Evolutionary conservation across 176 grass and related monocot species (phyloP).

Genomic region (Carex pumila): DNA sequence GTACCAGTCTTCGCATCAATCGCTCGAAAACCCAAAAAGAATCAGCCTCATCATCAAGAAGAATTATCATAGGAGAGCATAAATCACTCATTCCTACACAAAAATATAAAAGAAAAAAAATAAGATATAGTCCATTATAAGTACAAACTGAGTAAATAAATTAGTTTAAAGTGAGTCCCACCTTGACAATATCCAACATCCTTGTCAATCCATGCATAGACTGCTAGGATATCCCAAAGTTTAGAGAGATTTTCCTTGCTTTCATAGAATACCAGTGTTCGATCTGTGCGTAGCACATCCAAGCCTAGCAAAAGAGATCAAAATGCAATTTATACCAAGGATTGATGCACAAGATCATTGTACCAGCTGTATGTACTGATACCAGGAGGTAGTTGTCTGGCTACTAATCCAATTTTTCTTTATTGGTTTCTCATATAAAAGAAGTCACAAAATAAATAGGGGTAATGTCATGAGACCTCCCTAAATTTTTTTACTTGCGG

Average conservation of each 20-base stretch:
- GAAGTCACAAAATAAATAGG: not conserved
- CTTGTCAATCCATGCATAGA: slow-evolving; percentile 99
- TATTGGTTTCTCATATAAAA: not conserved
- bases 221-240: slow-evolving; percentile 94
- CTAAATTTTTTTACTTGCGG: not conserved
- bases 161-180: slow-evolving; percentile 23
- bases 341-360: not conserved
- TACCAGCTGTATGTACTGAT: not conserved
- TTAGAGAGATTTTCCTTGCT: slow-evolving; percentile 96
- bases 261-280: slow-evolving; percentile 95
- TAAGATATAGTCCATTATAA: slow-evolving; percentile 6
- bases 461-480: not conserved
- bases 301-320: slow-evolving; percentile 41
- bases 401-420: not conserved
- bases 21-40: slow-evolving; percentile 98
- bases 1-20: slow-evolving; percentile 98
- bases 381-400: not conserved
- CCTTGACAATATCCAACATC: slow-evolving; percentile 99
- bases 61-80: slow-evolving; percentile 94
- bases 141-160: not conserved
- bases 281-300: slow-evolving; percentile 90
- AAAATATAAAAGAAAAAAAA: slow-evolving; percentile 11
- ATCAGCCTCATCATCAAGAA: slow-evolving; percentile 92
- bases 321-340: not conserved
- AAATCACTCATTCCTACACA: slow-evolving; percentile 97